Percentiles rank a stretch among this genome's conserved stretches.
Conservation (phyloP, 2,329 filamentous ascomycete genomes). For the Calonectria pseudoturangicola region DNA sequence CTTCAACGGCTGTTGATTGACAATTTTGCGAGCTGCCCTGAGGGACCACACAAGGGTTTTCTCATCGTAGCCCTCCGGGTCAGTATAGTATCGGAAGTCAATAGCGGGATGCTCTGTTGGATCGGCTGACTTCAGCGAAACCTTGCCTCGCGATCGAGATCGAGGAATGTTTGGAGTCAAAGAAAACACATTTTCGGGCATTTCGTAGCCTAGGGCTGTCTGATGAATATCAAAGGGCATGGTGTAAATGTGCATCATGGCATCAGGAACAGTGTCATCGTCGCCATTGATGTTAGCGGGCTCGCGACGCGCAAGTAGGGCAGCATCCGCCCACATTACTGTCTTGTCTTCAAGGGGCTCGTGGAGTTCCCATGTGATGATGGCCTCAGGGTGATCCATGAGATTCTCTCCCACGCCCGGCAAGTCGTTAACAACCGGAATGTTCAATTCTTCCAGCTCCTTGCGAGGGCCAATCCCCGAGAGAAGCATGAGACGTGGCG, state of each 20-base stretch:
- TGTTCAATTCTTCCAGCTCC: slow-evolving; percentile 59
- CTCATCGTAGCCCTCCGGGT: too few species aligned
- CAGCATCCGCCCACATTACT: slow-evolving; percentile 85
- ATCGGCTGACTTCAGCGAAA: slow-evolving; percentile 84
- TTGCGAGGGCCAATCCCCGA: slow-evolving; percentile 65
- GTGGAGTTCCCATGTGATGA: slow-evolving; percentile 79
- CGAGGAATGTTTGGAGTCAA: slow-evolving; percentile 93
- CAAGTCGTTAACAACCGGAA: slow-evolving; percentile 67
- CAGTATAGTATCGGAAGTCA: too few species aligned
- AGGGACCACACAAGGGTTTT: too few species aligned
- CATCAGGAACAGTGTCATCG: slow-evolving; percentile 84
- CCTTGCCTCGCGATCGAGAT: slow-evolving; percentile 82
- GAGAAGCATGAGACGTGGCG: slow-evolving; percentile 69
- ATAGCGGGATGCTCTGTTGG: slow-evolving; percentile 85
- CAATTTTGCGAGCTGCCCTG: too few species aligned
- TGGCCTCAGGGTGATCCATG: slow-evolving; percentile 70
- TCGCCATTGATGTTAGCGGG: slow-evolving; percentile 71
- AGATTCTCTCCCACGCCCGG: slow-evolving; percentile 76
- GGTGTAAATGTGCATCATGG: slow-evolving; percentile 95
- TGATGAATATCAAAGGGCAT: slow-evolving; percentile 73
- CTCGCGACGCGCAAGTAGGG: slow-evolving; percentile 74
- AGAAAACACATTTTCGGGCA: slow-evolving; percentile 83
- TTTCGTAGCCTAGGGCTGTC: slow-evolving; percentile 65
- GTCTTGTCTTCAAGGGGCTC: slow-evolving; percentile 76
- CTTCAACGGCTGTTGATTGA: too few species aligned